A percentile compares a stretch with the other conserved stretches of the same genome.
Conservation (phyloP, 108 stramenopile genomes). For the Conticribra weissflogii region DNA sequence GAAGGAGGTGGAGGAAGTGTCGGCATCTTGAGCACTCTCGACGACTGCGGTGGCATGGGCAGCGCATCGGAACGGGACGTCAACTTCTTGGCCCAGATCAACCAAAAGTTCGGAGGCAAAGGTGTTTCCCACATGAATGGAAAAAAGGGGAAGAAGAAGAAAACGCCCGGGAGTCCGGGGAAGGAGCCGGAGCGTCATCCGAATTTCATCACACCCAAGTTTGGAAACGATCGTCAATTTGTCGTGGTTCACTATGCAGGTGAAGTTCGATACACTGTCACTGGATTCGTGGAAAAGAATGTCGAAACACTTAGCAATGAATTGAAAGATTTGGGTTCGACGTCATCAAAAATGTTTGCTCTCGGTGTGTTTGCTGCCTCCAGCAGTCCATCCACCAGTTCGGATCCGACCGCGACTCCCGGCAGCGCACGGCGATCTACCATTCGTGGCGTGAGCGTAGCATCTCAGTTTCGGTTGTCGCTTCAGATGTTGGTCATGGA, state of each 20-base stretch:
- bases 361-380: constrained; percentile 60
- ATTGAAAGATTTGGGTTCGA: constrained; percentile 73
- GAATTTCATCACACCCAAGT: constrained; percentile 90
- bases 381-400: constrained; percentile 14
- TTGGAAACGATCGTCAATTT: constrained; percentile 87
- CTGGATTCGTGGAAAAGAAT: constrained; percentile 93
- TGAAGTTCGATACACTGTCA: constrained; percentile 86
- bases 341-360: constrained; percentile 50
- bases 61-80: constrained; percentile 79
- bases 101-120: constrained; percentile 76
- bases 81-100: constrained; percentile 88
- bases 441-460: constrained; percentile 86
- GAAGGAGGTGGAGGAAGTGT: constrained; percentile 82
- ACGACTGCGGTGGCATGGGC: constrained; percentile 93
- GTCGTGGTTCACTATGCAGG: constrained; percentile 95
- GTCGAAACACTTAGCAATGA: constrained; percentile 90
- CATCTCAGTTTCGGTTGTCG: constrained; percentile 86
- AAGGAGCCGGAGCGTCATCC: constrained; percentile 54
- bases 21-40: constrained; percentile 84
- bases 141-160: constrained; percentile 54
- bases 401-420: constrained; percentile 25
- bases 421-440: constrained; percentile 58
- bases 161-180: constrained; percentile 20
- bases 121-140: constrained; percentile 16
- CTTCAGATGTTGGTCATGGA: constrained; percentile 80